A percentile compares a stretch with the other conserved stretches of the same genome.
Conservation (phyloP, 2,329 filamentous ascomycete species). For the Alternaria tenuissima region DNA sequence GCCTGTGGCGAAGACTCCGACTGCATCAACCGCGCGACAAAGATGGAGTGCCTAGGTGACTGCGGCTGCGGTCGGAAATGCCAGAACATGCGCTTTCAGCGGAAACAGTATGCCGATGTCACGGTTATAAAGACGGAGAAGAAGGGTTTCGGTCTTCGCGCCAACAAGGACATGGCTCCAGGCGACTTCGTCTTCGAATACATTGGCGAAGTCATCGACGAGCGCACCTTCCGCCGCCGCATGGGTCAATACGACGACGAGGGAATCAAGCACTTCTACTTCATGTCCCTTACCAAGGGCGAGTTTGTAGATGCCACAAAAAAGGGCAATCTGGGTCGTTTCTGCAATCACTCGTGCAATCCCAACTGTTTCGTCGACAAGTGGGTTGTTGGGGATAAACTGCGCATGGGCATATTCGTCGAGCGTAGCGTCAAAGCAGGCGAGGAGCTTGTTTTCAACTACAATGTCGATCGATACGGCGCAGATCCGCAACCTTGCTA, state of each 20-base stretch:
- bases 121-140: conserved; percentile 98
- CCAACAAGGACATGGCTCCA: conserved; percentile 76
- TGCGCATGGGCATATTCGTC: conserved; percentile 99
- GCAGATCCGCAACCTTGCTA: conserved; percentile 97
- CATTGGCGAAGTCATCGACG: conserved; percentile 97
- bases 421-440: conserved; percentile 83
- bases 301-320: conserved; percentile 98
- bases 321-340: conserved; percentile 92
- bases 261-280: conserved; percentile 99
- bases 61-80: conserved; percentile 88
- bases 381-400: conserved; percentile 96
- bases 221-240: conserved; percentile 84
- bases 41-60: conserved; percentile 91
- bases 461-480: conserved; percentile 98
- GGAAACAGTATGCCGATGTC: conserved; percentile 86
- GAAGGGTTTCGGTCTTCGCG: conserved; percentile 92
- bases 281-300: conserved; percentile 96
- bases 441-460: conserved; percentile 98
- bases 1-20: conserved; percentile 96
- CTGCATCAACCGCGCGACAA: conserved; percentile 97
- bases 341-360: conserved; percentile 99
- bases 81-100: conserved; percentile 94
- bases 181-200: conserved; percentile 98
- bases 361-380: conserved; percentile 99
- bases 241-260: conserved; percentile 95